Base-by-base conservation (phyloP, 805 yeast species). In the Kuraishia molischiana region DNA sequence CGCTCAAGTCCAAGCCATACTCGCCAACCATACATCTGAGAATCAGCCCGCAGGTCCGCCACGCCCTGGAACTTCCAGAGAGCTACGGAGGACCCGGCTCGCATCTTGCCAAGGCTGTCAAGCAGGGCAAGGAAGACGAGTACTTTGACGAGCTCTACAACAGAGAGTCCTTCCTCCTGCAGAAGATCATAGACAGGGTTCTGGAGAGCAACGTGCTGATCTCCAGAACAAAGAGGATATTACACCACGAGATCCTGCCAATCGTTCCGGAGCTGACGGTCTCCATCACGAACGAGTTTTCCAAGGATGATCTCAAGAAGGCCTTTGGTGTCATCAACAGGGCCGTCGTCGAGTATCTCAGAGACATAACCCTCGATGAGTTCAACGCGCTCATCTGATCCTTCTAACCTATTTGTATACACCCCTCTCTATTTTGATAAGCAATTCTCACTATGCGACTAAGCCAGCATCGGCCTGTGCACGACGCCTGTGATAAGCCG, bases 171-270 rank as follows among this genome's bases (percentile, higher is more conserved):
- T 69, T 61, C 45, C 59, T 84, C 36, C 59, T 90, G 39, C 94
- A 85, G 57, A 61, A 61, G 37, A 71, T 89, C 19, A 75, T 85
- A 22, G 79, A 82, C 48, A 56, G 57, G 18, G 63, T 76, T 8
- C 65, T 83, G 38, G 50, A 53, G 9, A 72, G 74, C 13, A 68
- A 64, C 34, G 65, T 85, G 14, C 67, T 86, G 43, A 67, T 89
- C 34, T 67, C 74, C 9, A 49, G 66, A 41, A 45, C 61, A 2
- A 62, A 77, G 29, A 75, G 95, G 50, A 69, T 86, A 10, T 63
- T 79, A 38, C 78, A 74, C 46, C 94, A 80, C 52, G 97, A 87
- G 53, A 61, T 77, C 37, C 64, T 83, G 42, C 86, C 92, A 8
- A 58, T 78, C 32, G 67, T 73, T 35, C 85, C 85, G 33, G 74